phyloP scores from a whole-genome alignment of 306 rosid species.

The Senna siamea region DNA sequence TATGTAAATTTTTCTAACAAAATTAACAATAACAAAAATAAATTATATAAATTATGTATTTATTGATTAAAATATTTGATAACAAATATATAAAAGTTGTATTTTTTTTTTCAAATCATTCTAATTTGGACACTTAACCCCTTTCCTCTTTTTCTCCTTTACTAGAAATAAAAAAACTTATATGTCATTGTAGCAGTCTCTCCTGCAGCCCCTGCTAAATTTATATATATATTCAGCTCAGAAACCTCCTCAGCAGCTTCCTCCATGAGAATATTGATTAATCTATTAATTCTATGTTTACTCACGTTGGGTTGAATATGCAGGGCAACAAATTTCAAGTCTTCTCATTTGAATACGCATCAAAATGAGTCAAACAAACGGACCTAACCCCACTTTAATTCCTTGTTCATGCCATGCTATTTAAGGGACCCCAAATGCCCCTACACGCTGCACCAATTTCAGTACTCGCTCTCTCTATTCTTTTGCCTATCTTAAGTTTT shows the following conservation, averaged over 20 bases:
- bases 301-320: constrained; percentile 10
- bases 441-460: constrained; percentile 6
- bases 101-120: neutral
- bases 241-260: constrained; percentile 35
- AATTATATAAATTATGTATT: too few relatives aligned
- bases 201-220: neutral
- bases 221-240: neutral
- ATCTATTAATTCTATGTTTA: neutral
- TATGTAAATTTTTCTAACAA: too few relatives aligned
- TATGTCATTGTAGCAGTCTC: neutral
- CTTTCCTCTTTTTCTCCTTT: neutral
- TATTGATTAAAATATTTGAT: too few relatives aligned
- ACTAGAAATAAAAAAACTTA: neutral
- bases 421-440: neutral
- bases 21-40: too few relatives aligned
- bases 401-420: neutral
- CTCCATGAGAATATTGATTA: constrained; percentile 12
- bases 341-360: constrained; percentile 18
- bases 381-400: neutral
- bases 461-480: neutral
- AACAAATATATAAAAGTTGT: too few relatives aligned
- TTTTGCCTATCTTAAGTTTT: neutral
- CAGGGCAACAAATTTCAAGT: neutral
- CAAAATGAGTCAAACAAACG: constrained; percentile 21
- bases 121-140: constrained; percentile 36